A percentile compares a stretch with the other conserved stretches of the same genome.
phyloP scores from a whole-genome alignment of 345 rosid genomes.

The Hypericum perforatum region DNA sequence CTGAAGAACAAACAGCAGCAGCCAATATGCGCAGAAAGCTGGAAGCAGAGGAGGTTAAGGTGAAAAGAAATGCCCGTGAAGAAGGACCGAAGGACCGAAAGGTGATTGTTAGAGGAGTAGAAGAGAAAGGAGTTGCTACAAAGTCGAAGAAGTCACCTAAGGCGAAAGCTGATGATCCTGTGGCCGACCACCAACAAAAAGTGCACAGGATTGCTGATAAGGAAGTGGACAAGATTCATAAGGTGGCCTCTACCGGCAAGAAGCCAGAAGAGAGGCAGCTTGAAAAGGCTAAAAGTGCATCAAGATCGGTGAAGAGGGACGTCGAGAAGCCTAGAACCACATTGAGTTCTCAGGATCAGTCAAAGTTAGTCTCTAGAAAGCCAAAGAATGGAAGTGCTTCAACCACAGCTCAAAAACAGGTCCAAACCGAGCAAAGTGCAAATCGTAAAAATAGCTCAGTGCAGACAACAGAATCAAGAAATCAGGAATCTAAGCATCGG shows the following conservation, averaged over 20 bases:
- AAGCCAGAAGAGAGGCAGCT: constrained; percentile 24
- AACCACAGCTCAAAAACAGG: constrained; percentile 17
- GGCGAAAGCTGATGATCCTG: constrained; percentile 17
- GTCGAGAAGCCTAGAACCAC: constrained; percentile 28
- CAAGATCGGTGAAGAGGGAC: constrained; percentile 16
- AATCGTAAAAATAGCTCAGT: constrained; percentile 20
- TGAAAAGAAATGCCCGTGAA: constrained; percentile 25
- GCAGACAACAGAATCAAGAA: constrained; percentile 8
- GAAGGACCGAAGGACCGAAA: constrained; percentile 18
- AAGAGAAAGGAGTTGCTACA: constrained; percentile 7
- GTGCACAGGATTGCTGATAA: constrained; percentile 17
- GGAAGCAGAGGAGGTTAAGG: constrained; percentile 17
- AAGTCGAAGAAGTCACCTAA: constrained; percentile 25
- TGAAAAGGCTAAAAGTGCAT: constrained; percentile 28
- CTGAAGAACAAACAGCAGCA: constrained; percentile 18
- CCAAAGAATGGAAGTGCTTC: constrained; percentile 26
- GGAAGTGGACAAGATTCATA: constrained; percentile 26
- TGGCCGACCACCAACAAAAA: constrained; percentile 18
- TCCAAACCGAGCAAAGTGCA: constrained; percentile 8
- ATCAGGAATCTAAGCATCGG: constrained; percentile 14
- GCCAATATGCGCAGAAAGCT: constrained; percentile 11
- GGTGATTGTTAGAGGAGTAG: background rate
- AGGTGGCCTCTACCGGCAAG: constrained; percentile 18
- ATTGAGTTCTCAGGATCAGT: constrained; percentile 27
- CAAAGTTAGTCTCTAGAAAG: constrained; percentile 21